phyloP scores from a whole-genome alignment of 352 stramenopile genomes.

The Synura sp. region DNA sequence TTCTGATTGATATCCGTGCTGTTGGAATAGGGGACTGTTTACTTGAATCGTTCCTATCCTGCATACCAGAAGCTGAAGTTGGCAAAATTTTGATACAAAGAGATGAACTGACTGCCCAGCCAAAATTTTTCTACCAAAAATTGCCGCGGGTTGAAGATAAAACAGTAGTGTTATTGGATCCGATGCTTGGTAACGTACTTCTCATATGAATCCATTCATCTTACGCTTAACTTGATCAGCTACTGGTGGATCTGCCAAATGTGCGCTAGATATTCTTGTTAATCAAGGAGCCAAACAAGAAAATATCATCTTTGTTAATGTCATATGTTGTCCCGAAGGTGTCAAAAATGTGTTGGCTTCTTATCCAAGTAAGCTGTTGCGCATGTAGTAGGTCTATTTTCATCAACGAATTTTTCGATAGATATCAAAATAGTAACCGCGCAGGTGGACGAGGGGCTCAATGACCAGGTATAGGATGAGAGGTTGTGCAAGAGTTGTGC shows the following conservation, averaged over 20 bases:
- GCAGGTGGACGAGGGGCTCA: conserved; percentile 71
- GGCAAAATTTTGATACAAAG: conserved; percentile 96
- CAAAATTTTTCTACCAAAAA: conserved; percentile 89
- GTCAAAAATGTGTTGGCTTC: conserved; percentile 64
- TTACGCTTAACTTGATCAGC: not conserved
- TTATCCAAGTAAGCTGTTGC: conserved; percentile 62
- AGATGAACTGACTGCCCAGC: conserved; percentile 75
- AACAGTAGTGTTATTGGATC: conserved; percentile 81
- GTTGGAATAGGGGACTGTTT: conserved; percentile 77
- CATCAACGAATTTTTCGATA: not conserved
- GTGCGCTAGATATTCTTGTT: conserved; percentile 80
- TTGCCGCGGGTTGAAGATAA: conserved; percentile 57
- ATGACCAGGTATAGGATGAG: conserved; percentile 56
- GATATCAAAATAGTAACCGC: conserved; percentile 62
- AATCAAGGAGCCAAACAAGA: conserved; percentile 67
- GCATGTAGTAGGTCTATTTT: conserved; percentile 57
- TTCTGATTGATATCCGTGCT: conserved; percentile 82
- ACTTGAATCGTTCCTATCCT: conserved; percentile 76
- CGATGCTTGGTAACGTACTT: conserved; percentile 85
- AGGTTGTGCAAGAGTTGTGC: not conserved
- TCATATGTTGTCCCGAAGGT: conserved; percentile 83
- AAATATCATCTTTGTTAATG: conserved; percentile 85
- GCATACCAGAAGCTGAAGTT: conserved; percentile 73
- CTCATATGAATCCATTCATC: not conserved
- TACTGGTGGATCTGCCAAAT: conserved; percentile 65